Evolutionary conservation across 225 moss, liverwort and hornwort genomes (phyloP), one percentile per base, ranked within the genome.

Genomic region (Polytrichum formosum): DNA sequence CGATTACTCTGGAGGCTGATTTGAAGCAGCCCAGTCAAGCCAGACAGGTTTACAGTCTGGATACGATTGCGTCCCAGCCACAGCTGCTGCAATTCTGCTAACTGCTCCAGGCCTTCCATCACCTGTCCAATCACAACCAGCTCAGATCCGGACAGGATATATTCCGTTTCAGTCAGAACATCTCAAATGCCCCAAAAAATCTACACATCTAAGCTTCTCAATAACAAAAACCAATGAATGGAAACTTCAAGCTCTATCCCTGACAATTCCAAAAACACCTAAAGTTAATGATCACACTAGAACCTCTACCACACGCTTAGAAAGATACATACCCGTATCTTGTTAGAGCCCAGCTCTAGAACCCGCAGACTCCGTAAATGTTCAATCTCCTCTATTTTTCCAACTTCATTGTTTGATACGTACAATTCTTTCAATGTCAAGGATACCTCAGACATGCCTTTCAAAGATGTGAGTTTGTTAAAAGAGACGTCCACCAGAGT

Each of bases 21-120:
- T 78, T 81, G 90, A 4, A 85, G 83, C 75, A 98, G 81, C 76
- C 78, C 72, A 70, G 88, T 88, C 71, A 98, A 90, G 66, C 98
- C 94, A 64, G 84, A 77, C 82, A 98, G 56, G 72, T 93, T 78
- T 18, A 90, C 91, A 69, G 55, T 73, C 78, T 85, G 88, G 54
- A 98, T 84, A 63, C 92, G 92, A 72, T 98, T 98, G 54, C 88
- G 91, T 68, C 94, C 98, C 74, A 98, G 73, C 98, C 98, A 94
- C 61, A 98, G 76, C 74, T 98, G 88, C 70, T 87, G 87, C 87
- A 98, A 72, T 55, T 80, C 66, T 33, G 77, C 83, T 33, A 94
- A 80, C 70, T 79, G 87, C 56, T 87, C 78, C 30, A 98, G 81
- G 22, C 94, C 98, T 80, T 85, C 88, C 88, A 98, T 91, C 72